Conservation (phyloP, 257 asterid species). For the Catharanthus roseus region DNA sequence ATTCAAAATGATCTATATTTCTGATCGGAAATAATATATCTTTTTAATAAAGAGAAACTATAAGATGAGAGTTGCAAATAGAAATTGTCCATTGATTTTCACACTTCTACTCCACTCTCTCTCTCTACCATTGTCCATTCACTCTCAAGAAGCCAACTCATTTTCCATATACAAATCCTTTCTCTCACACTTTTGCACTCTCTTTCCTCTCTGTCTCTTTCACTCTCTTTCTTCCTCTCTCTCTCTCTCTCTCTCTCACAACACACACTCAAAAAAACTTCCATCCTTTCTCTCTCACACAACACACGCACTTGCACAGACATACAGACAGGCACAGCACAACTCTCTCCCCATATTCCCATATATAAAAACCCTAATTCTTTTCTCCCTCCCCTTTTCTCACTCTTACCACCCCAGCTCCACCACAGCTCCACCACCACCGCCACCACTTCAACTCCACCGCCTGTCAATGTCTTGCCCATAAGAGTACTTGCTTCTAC, state of each 20-base stretch:
- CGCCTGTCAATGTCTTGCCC: constrained; percentile 48
- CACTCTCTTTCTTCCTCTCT: too few relatives aligned
- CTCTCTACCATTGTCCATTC: not conserved
- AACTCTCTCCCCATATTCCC: constrained; percentile 33
- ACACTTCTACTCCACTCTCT: not conserved
- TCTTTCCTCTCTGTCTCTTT: too few relatives aligned
- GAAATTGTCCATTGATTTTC: not conserved
- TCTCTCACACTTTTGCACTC: not conserved
- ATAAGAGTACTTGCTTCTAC: constrained; percentile 14
- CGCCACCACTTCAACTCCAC: constrained; percentile 10
- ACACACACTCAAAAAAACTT: too few relatives aligned
- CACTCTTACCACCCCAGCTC: constrained; percentile 10
- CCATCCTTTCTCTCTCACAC: not conserved
- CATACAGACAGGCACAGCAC: constrained; percentile 15
- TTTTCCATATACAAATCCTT: constrained; percentile 4
- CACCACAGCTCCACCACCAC: constrained; percentile 2
- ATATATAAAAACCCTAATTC: constrained; percentile 44
- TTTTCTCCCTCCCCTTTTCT: constrained; percentile 12
- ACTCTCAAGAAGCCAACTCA: constrained; percentile 25
- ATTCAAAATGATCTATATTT: too few relatives aligned
- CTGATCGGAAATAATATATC: too few relatives aligned
- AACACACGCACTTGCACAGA: constrained; percentile 6
- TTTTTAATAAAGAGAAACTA: too few relatives aligned
- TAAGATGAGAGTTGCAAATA: too few relatives aligned
- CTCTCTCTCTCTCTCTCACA: not conserved